Conservation (phyloP, 1,284 basidiomycete genomes). For the Gomphus bonarii region DNA sequence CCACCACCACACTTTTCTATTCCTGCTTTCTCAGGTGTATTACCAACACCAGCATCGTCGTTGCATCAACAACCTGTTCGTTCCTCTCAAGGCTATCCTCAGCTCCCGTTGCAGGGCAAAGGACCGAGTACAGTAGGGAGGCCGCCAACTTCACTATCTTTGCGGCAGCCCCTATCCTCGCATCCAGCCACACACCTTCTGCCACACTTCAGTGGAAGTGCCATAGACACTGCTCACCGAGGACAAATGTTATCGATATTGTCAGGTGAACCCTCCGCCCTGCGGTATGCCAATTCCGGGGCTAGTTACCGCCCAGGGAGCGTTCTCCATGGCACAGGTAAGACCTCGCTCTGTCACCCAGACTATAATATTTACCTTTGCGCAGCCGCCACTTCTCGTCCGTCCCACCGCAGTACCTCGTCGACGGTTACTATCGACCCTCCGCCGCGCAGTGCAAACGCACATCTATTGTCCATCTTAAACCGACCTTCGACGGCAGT, state of each 20-base stretch:
- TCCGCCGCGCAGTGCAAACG: background rate
- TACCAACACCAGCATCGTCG: background rate
- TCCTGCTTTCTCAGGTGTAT: background rate
- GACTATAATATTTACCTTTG: background rate
- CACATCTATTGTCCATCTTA: conserved; percentile 8
- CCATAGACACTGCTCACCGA: background rate
- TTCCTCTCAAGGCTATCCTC: background rate
- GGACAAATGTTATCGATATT: conserved; percentile 8
- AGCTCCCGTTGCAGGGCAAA: background rate
- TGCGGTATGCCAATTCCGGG: background rate
- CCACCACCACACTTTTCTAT: background rate
- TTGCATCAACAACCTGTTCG: background rate
- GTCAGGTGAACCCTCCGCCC: background rate
- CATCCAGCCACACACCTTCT: background rate
- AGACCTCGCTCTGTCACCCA: background rate
- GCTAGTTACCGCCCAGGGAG: background rate
- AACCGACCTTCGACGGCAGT: background rate
- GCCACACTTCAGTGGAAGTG: background rate
- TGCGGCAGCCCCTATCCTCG: background rate
- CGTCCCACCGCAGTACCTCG: background rate
- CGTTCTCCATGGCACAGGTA: background rate
- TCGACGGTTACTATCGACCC: background rate
- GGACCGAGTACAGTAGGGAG: background rate
- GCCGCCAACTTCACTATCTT: background rate
- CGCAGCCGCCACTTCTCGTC: background rate